Evolutionary conservation across 345 rosid species (phyloP).

Genomic region (Salix caprea): DNA sequence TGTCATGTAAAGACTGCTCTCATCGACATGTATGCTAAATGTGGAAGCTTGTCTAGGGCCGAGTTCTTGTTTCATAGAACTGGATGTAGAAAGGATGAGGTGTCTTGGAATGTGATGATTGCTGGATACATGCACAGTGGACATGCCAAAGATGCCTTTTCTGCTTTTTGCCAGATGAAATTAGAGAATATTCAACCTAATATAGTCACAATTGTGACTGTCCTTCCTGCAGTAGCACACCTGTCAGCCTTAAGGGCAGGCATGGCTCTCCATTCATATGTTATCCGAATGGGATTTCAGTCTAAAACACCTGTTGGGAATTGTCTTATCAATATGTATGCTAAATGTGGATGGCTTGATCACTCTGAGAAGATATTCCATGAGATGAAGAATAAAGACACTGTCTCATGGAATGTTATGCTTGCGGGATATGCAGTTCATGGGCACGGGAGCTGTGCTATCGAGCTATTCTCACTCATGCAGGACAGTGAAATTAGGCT

Average conservation of each 20-base stretch:
- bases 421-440: slow-evolving; percentile 50
- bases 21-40: slow-evolving; percentile 54
- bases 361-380: slow-evolving; percentile 34
- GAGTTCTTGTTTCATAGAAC: slow-evolving; percentile 36
- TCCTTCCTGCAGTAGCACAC: slow-evolving; percentile 47
- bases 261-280: slow-evolving; percentile 44
- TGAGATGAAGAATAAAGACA: slow-evolving; percentile 44
- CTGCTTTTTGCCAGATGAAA: slow-evolving; percentile 43
- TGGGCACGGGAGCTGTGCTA: slow-evolving; percentile 47
- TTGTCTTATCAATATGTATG: slow-evolving; percentile 61
- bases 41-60: slow-evolving; percentile 41
- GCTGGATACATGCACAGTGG: slow-evolving; percentile 48
- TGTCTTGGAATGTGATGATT: slow-evolving; percentile 63
- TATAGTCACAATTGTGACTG: slow-evolving; percentile 37
- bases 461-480: slow-evolving; percentile 51
- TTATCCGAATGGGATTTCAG: slow-evolving; percentile 38
- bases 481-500: slow-evolving; percentile 27
- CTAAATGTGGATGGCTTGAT: slow-evolving; percentile 53
- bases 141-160: slow-evolving; percentile 47
- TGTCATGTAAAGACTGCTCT: slow-evolving; percentile 47
- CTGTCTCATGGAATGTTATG: slow-evolving; percentile 57
- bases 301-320: slow-evolving; percentile 37
- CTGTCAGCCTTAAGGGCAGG: slow-evolving; percentile 43
- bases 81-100: slow-evolving; percentile 33
- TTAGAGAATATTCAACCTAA: slow-evolving; percentile 39